phyloP scores from a whole-genome alignment of 2,329 filamentous ascomycete species.

The Venturia effusa region DNA sequence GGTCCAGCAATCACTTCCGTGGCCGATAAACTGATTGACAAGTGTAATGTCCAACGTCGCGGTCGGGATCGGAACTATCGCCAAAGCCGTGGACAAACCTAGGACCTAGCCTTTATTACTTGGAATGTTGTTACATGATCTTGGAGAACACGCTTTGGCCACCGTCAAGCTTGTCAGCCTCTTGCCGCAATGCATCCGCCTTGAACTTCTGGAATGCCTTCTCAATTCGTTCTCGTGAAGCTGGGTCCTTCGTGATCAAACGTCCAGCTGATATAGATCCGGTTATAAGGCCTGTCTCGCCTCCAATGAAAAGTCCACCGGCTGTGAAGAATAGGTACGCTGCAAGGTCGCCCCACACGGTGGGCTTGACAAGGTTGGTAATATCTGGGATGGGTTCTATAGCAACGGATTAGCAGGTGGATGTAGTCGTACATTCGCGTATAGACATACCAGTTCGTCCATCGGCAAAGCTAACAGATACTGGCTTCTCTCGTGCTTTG shows the following conservation, averaged over 20 bases:
- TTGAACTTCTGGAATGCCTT: slow-evolving; percentile 51
- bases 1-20: not conserved
- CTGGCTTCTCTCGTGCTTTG: slow-evolving; percentile 49
- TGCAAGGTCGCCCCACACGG: slow-evolving; percentile 46
- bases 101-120: not conserved
- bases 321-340: slow-evolving; percentile 52
- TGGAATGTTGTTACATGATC: not conserved
- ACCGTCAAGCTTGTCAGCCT: slow-evolving; percentile 46
- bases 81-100: not conserved
- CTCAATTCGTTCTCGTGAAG: slow-evolving; percentile 46
- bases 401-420: not conserved
- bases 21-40: not conserved
- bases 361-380: slow-evolving; percentile 45
- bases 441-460: slow-evolving; percentile 42
- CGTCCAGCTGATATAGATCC: slow-evolving; percentile 45
- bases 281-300: slow-evolving; percentile 49
- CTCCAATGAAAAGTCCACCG: slow-evolving; percentile 53
- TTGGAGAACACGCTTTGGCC: slow-evolving; percentile 8
- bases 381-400: slow-evolving; percentile 52
- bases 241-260: slow-evolving; percentile 43
- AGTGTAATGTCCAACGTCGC: not conserved
- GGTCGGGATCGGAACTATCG: not conserved
- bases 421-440: not conserved
- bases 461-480: slow-evolving; percentile 49
- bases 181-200: slow-evolving; percentile 50